phyloP scores from a whole-genome alignment of 139 green algal genomes.

The Chlamydomonas urium region DNA sequence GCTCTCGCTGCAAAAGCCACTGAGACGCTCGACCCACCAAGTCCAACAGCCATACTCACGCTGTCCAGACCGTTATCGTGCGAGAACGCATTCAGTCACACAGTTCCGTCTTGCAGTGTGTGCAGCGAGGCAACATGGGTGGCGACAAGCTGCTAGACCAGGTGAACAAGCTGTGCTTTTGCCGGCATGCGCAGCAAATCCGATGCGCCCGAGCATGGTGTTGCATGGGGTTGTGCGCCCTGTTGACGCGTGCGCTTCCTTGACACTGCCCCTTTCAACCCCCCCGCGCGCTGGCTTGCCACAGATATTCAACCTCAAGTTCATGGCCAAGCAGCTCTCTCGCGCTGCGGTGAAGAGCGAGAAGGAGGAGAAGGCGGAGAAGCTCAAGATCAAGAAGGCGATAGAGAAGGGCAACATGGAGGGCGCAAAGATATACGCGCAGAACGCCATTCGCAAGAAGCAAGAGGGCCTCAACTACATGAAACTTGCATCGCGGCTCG shows the following conservation, averaged over 20 bases:
- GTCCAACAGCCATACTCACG: too few relatives aligned
- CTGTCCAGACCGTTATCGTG: too few relatives aligned
- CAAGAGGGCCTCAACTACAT: slow-evolving; percentile 91
- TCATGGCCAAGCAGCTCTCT: slow-evolving; percentile 88
- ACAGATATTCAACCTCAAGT: slow-evolving; percentile 96
- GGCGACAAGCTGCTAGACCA: slow-evolving; percentile 60
- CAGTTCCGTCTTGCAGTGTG: too few relatives aligned
- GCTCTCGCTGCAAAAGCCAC: too few relatives aligned
- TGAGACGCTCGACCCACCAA: too few relatives aligned
- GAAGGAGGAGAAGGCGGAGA: slow-evolving; percentile 92
- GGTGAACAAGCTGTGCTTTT: slow-evolving; percentile 45
- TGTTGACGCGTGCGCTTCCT: too few relatives aligned
- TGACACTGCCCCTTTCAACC: background rate
- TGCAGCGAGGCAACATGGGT: slow-evolving; percentile 10
- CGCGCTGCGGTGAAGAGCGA: slow-evolving; percentile 80
- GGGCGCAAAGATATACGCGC: slow-evolving; percentile 55
- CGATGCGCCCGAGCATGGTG: background rate
- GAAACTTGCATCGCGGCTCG: slow-evolving; percentile 79
- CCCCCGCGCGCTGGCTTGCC: background rate
- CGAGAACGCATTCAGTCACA: too few relatives aligned
- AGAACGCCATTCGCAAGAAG: slow-evolving; percentile 76
- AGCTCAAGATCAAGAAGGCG: slow-evolving; percentile 82
- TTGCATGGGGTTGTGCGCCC: too few relatives aligned
- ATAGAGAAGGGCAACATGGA: slow-evolving; percentile 97
- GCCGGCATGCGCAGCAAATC: background rate